These are phyloP conservation scores for Mikania micrantha DNA, from an alignment of 129 eudicot species.

Conservation along the genomic window DNA sequence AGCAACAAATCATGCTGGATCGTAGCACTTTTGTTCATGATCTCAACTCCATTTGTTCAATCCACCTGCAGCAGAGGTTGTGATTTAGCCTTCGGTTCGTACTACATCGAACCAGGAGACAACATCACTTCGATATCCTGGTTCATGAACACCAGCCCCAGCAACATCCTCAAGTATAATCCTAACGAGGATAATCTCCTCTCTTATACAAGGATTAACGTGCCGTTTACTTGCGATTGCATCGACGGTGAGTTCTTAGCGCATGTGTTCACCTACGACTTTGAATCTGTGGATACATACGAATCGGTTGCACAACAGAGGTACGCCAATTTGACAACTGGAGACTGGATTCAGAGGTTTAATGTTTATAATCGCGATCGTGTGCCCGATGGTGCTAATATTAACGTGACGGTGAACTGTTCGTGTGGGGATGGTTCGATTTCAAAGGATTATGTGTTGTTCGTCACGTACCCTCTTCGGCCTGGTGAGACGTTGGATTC, in stretches of 20 bases:
- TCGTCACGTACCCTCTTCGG: conserved; percentile 62
- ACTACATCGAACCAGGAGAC: conserved; percentile 18
- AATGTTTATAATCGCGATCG: conserved; percentile 34
- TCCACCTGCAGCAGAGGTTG: conserved; percentile 58
- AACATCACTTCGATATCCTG: conserved; percentile 30
- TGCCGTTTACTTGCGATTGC: conserved; percentile 72
- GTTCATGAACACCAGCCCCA: background rate
- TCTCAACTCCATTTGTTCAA: conserved; percentile 13
- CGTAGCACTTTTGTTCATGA: conserved; percentile 2
- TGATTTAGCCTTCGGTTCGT: conserved; percentile 58
- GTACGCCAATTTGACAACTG: conserved; percentile 67
- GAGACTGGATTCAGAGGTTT: conserved; percentile 27
- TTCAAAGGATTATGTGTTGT: conserved; percentile 63
- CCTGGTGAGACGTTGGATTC: conserved; percentile 38
- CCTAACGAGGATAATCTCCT: conserved; percentile 27
- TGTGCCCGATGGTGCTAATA: conserved; percentile 36
- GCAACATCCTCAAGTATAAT: conserved; percentile 33
- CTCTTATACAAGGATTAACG: conserved; percentile 20
- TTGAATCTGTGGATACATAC: conserved; percentile 44
- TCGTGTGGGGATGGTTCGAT: conserved; percentile 58
- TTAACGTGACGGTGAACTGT: conserved; percentile 69
- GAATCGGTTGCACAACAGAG: conserved; percentile 13
- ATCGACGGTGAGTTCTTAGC: conserved; percentile 37
- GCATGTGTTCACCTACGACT: conserved; percentile 41
- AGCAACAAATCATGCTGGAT: too few relatives aligned